Evolutionary conservation across 805 yeast species (phyloP), one percentile per base, ranked within the genome.

Genomic region (Yarrowia keelungensis): DNA sequence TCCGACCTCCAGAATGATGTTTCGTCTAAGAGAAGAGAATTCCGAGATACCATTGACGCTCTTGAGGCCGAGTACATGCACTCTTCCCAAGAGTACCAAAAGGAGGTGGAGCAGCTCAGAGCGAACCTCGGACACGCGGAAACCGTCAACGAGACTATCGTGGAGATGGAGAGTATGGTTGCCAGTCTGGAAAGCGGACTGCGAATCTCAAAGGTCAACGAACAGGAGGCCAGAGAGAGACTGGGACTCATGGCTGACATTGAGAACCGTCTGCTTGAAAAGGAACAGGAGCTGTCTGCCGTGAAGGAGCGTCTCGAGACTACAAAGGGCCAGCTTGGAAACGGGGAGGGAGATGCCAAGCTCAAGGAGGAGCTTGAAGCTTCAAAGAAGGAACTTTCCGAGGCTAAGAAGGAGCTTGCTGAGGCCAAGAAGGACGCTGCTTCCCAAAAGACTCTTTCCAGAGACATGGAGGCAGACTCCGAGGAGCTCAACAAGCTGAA

Each of bases 191-290:
- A 76, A 43, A 64, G 66, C n/a, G 73, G 39, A 70, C 69, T 74
- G 45, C 72, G 73, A 47, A 67, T 68, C 70, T 71, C 69, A 3
- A 62, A 49, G 67, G 56, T 47, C n/a, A 62, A 62, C 45, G 79
- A 73, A 68, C 69, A 70, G 65, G 77, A 74, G 54, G 74, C 77
- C 38, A 73, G 74, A 41, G 72, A 73, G 50, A 78, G 78, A 72
- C 73, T 78, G 16, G 67, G 73, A 1, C 74, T 75, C 15, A 74
- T 78, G 56, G 80, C 80, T 5, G 77, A 76, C 22, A 74, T 77
- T 72, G 79, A 78, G 64, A 78, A 78, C 71, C 69, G 72, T 56
- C 71, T 78, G 8, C 76, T 78, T 10, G 73, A 74, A 58, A 78
- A 76, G 69, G 76, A 74, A 46, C 74, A 73, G 67, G 74, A 74